A percentile compares a stretch with the other conserved stretches of the same genome.
Conservation (phyloP, 306 rosid species). For the Argentina anserina region DNA sequence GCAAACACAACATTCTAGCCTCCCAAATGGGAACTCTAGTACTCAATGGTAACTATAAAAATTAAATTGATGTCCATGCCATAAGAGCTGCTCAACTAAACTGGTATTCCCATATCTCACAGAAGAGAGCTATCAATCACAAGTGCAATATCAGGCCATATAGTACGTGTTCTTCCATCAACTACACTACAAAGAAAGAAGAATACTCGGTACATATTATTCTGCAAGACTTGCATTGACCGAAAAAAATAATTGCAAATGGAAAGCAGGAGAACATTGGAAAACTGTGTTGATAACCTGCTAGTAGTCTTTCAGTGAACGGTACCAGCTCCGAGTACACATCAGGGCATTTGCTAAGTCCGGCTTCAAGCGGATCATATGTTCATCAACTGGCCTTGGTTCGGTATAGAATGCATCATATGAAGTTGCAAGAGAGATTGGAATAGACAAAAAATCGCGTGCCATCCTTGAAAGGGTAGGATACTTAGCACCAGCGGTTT, state of each 20-base stretch:
- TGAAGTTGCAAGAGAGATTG: constrained; percentile 10
- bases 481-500: background rate
- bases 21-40: background rate
- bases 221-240: background rate
- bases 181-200: background rate
- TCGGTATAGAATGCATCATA: constrained; percentile 7
- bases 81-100: background rate
- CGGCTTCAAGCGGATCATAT: background rate
- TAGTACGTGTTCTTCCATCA: background rate
- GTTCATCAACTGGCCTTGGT: constrained; percentile 14
- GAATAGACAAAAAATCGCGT: constrained; percentile 8
- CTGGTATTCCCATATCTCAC: background rate
- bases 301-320: background rate
- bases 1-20: background rate
- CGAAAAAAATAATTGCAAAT: background rate
- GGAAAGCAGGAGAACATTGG: background rate
- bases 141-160: background rate
- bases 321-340: constrained; percentile 18
- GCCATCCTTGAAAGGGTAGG: constrained; percentile 21
- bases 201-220: background rate
- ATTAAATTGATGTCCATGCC: background rate
- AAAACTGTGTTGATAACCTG: constrained; percentile 2
- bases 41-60: background rate
- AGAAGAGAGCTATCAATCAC: background rate
- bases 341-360: background rate